phyloP scores from a whole-genome alignment of 345 rosid species.

The Boechera stricta region DNA sequence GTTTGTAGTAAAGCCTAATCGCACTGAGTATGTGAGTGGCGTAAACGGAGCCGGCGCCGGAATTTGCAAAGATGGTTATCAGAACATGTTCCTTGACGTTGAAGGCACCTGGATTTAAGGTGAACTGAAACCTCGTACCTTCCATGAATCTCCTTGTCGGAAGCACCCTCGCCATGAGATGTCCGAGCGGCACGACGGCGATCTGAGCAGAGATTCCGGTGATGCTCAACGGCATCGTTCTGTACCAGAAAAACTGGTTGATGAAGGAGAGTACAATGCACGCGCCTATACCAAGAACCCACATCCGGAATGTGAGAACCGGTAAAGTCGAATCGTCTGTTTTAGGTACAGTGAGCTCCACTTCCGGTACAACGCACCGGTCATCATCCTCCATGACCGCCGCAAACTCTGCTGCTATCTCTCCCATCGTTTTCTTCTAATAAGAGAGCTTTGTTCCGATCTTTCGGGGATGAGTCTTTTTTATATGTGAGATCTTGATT shows the following conservation, averaged over 20 bases:
- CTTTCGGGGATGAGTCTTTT: constrained; percentile 10
- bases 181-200: constrained; percentile 81
- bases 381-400: constrained; percentile 39
- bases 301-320: constrained; percentile 76
- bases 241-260: constrained; percentile 94
- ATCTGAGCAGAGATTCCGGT: constrained; percentile 75
- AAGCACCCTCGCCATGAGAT: constrained; percentile 64
- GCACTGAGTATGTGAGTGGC: constrained; percentile 78
- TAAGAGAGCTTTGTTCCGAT: neutral
- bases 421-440: constrained; percentile 35
- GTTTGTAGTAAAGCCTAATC: constrained; percentile 68
- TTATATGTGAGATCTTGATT: constrained; percentile 8
- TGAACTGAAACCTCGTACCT: constrained; percentile 59
- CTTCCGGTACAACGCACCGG: constrained; percentile 65
- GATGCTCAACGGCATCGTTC: constrained; percentile 61
- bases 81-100: constrained; percentile 88
- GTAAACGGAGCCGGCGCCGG: constrained; percentile 80
- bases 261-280: constrained; percentile 70
- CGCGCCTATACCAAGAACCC: constrained; percentile 73
- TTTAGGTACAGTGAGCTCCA: constrained; percentile 78
- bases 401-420: constrained; percentile 40
- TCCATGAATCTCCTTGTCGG: constrained; percentile 53
- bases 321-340: constrained; percentile 76
- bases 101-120: constrained; percentile 83
- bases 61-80: constrained; percentile 80